These are phyloP conservation scores for Xylaria scruposa DNA, from an alignment of 495 filamentous ascomycete genomes.

Conservation along the genomic window DNA sequence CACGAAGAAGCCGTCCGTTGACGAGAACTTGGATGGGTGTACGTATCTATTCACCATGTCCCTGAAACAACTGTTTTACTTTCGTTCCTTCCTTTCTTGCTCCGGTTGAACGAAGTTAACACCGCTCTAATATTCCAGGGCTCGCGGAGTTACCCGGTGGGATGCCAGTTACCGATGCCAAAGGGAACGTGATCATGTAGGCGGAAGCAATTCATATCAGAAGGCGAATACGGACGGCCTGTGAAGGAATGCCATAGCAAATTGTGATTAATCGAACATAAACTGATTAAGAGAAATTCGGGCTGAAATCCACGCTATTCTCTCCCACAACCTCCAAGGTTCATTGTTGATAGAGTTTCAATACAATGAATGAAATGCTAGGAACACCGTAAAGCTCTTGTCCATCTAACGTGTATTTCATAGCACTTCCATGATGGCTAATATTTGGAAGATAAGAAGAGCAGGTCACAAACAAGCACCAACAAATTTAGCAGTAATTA, in stretches of 20 bases:
- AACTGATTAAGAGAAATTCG: neutral
- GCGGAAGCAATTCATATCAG: neutral
- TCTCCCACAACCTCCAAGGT: neutral
- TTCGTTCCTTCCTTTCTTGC: neutral
- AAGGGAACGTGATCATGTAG: constrained; percentile 17
- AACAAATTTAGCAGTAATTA: neutral
- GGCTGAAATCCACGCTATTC: neutral
- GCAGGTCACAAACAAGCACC: neutral
- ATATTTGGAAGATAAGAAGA: neutral
- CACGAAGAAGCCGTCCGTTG: constrained; percentile 32
- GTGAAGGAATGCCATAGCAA: neutral
- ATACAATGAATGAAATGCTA: no score
- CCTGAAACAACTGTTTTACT: neutral
- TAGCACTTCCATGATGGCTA: neutral
- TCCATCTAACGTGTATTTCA: neutral
- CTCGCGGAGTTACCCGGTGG: constrained; percentile 35
- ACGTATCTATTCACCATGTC: constrained; percentile 22
- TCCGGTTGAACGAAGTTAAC: neutral
- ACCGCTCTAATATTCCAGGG: constrained; percentile 19
- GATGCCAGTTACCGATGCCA: constrained; percentile 35
- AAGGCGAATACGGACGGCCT: neutral
- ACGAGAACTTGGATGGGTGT: constrained; percentile 45
- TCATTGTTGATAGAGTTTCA: neutral
- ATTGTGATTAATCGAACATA: neutral
- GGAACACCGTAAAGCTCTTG: neutral